phyloP scores from a whole-genome alignment of 2,329 filamentous ascomycete genomes.

The Colletotrichum viniferum region DNA sequence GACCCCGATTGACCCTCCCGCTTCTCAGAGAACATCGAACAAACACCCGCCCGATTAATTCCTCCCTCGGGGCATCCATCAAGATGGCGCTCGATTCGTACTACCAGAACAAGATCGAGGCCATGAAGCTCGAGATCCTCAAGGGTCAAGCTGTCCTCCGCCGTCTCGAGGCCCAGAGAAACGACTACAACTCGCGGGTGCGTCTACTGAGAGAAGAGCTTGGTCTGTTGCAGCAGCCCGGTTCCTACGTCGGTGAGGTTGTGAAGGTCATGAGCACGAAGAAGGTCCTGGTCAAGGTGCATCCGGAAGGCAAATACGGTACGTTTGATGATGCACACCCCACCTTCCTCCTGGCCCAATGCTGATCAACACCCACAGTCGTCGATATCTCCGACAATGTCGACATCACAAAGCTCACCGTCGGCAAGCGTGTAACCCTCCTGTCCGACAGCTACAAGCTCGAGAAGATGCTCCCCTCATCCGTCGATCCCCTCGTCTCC shows the following conservation, averaged over 20 bases:
- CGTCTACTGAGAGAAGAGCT: constrained; percentile 94
- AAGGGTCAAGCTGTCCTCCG: constrained; percentile 96
- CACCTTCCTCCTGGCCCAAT: background rate
- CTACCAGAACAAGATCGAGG: constrained; percentile 99
- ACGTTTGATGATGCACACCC: constrained; percentile 34
- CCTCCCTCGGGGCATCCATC: constrained; percentile 34
- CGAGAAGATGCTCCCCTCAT: constrained; percentile 97
- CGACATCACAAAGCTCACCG: constrained; percentile 92
- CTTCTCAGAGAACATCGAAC: background rate
- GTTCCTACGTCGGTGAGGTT: constrained; percentile 98
- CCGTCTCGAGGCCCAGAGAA: constrained; percentile 94
- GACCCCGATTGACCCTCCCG: background rate
- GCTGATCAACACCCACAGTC: constrained; percentile 57
- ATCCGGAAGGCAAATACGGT: constrained; percentile 99
- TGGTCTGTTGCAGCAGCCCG: constrained; percentile 92
- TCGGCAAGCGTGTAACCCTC: constrained; percentile 95
- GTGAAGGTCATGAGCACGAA: constrained; percentile 99
- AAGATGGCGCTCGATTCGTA: constrained; percentile 99
- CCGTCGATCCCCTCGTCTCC: constrained; percentile 96
- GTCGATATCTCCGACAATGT: constrained; percentile 95
- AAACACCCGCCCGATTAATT: background rate
- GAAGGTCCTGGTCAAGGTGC: constrained; percentile 98
- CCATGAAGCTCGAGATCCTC: constrained; percentile 99
- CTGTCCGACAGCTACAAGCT: constrained; percentile 98
- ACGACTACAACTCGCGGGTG: constrained; percentile 99